Evolutionary conservation across 352 stramenopile genomes (phyloP).

Genomic region (Thraustotheca clavata): DNA sequence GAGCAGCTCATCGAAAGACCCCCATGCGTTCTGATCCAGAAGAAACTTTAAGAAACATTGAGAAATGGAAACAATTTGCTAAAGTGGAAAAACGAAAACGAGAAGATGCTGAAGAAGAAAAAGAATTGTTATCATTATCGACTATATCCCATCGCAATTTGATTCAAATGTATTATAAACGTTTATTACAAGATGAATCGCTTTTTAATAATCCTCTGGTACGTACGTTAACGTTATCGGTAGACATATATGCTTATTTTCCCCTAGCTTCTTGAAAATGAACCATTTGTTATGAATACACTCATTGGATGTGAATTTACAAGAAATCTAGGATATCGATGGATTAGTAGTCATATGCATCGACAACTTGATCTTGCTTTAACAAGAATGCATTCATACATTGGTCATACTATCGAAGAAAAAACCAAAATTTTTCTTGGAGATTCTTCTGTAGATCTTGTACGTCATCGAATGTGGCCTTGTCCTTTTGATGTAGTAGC

Average conservation of each 20-base stretch:
- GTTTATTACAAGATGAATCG: neutral
- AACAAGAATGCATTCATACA: constrained; percentile 15
- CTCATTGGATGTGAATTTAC: constrained; percentile 11
- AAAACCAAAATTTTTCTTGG: constrained; percentile 20
- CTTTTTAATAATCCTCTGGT: constrained; percentile 9
- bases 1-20: neutral
- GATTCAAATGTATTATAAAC: constrained; percentile 21
- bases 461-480: constrained; percentile 14
- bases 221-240: neutral
- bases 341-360: constrained; percentile 17
- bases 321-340: constrained; percentile 1
- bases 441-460: constrained; percentile 15
- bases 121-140: neutral
- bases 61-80: neutral
- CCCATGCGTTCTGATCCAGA: neutral
- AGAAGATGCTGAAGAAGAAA: constrained; percentile 15
- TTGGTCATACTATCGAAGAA: constrained; percentile 20
- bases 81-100: constrained; percentile 21
- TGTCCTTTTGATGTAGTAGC: constrained; percentile 6
- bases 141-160: constrained; percentile 1
- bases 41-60: neutral
- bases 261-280: constrained; percentile 19
- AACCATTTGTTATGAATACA: constrained; percentile 21
- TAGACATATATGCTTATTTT: neutral
- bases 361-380: constrained; percentile 8